Evolutionary conservation across 768 basidiomycete genomes (phyloP), one percentile per base, ranked within the genome.

Genomic region (Pluteus cervinus): DNA sequence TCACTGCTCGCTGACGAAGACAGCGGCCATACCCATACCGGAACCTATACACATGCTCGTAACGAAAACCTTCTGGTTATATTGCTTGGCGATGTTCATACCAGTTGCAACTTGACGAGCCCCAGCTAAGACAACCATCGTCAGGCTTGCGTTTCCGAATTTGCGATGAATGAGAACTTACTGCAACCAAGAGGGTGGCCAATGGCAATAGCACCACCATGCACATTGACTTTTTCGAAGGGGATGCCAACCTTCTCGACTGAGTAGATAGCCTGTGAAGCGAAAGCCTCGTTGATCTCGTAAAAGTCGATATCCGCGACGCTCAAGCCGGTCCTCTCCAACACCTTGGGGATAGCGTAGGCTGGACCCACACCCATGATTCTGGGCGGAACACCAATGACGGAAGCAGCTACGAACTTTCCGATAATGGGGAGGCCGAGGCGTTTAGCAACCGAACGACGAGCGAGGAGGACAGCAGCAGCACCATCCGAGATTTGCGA

Each of bases 361-460:
- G 86, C 86, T 2, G 91, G 91, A 37, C 91, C 91, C 51, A 94
- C 78, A 51, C 90, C 90, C 88, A 91, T 92, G 56, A 91, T 79
- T 44, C 77, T 75, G 29, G 87, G 87, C 3, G 86, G 84, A 10
- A 93, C 89, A 49, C 92, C 91, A 7, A 84, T 76, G 22, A 69
- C 74, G 29, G 68, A 62, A 2, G 82, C 74, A 24, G 71, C 71
- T 51, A 89, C 76, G 55, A 77, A 93, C 63, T 93, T 93, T 59
- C 86, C 92, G 36, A 89, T 36, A 50, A 94, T 79, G 31, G 86
- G 84, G n/a, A 94, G 74, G 18, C 86, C 81, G 36, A 92, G 81
- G 44, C 76, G 78, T 57, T 80, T 78, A 4, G 92, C 91, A 36
- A 79, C 71, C 20, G 81, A 83, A 25, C 92, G 78, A 32, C 87